Evolutionary conservation across 2,329 filamentous ascomycete species (phyloP), one percentile per base, ranked within the genome.

Genomic region (Talaromyces funiculosus): DNA sequence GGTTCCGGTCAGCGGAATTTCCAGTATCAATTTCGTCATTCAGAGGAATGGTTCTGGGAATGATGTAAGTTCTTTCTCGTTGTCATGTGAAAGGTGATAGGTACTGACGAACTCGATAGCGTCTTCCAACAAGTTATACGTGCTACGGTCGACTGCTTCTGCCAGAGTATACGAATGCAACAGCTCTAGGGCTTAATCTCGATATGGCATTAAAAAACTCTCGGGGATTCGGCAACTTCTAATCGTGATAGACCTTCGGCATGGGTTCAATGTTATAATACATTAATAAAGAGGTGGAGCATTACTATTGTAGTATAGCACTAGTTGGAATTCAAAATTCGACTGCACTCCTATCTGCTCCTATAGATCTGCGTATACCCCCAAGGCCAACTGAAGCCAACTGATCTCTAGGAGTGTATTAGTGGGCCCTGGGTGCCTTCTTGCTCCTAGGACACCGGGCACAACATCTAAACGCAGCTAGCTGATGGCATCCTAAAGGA

Each of bases 71-170:
- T 22, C 12, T 5, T 10, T 12, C 31, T 12, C 6, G 3, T 33
- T 12, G 31, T 12, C 31, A 10, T 33, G 9, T 10, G 9, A 33
- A 12, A 33, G 9, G 12, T 12, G 31, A 12, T 8, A 33, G 31
- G 12, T n/a, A 33, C 61, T 67, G 20, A 66, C 54, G 29, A 16
- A 31, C 6, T 43, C 37, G 62, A 40, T 59, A 77, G 73, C 72
- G 78, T 66, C 72, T 99, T 67, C 94, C 94, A 3, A 96, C 89
- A 4, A 93, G 90, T 63, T 88, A 92, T 69, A 99, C 94, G 0
- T 99, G 94, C 74, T 97, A 96, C 76, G 91, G 93, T 1, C 92
- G 90, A 53, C 76, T 99, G 49, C 77, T 96, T 65, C 74, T 99
- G 63, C 94, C 94, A 1, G 87, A 92, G 75, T 99, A 97, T 73